These are phyloP conservation scores for Monilinia vaccinii-corymbosi DNA, from an alignment of 2,329 filamentous ascomycete genomes.

Conservation along the genomic window DNA sequence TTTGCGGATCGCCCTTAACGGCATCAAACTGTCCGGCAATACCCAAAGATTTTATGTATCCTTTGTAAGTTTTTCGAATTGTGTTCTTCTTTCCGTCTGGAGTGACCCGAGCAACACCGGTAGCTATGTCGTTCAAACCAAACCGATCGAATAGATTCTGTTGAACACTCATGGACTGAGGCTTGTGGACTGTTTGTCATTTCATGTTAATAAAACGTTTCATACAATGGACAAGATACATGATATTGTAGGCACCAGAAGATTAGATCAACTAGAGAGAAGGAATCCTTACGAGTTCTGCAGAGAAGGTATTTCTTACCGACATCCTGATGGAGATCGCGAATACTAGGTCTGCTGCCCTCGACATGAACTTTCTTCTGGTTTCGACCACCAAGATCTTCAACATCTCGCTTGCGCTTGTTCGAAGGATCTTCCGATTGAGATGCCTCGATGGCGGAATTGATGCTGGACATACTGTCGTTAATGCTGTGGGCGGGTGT, in stretches of 20 bases:
- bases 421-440: conserved; percentile 43
- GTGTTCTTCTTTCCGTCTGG: conserved; percentile 59
- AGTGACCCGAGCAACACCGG: conserved; percentile 53
- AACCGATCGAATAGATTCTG: conserved; percentile 53
- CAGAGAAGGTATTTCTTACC: conserved; percentile 59
- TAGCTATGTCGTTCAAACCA: conserved; percentile 45
- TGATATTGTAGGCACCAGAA: conserved; percentile 10
- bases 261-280: conserved; percentile 22
- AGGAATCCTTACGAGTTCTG: conserved; percentile 57
- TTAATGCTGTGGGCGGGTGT: conserved; percentile 56
- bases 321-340: conserved; percentile 57
- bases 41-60: conserved; percentile 55
- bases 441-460: conserved; percentile 17
- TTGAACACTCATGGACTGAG: conserved; percentile 39
- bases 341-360: conserved; percentile 51
- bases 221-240: conserved; percentile 16
- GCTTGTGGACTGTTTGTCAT: conserved; percentile 25
- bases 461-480: conserved; percentile 34
- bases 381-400: conserved; percentile 46
- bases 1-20: conserved; percentile 44
- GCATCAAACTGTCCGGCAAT: conserved; percentile 53
- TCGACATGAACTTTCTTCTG: conserved; percentile 56
- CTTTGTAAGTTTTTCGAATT: conserved; percentile 59
- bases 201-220: conserved; percentile 30
- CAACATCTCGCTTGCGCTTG: conserved; percentile 53